Base-by-base conservation (phyloP, 164 flowering plant species). In the Houttuynia cordata region DNA sequence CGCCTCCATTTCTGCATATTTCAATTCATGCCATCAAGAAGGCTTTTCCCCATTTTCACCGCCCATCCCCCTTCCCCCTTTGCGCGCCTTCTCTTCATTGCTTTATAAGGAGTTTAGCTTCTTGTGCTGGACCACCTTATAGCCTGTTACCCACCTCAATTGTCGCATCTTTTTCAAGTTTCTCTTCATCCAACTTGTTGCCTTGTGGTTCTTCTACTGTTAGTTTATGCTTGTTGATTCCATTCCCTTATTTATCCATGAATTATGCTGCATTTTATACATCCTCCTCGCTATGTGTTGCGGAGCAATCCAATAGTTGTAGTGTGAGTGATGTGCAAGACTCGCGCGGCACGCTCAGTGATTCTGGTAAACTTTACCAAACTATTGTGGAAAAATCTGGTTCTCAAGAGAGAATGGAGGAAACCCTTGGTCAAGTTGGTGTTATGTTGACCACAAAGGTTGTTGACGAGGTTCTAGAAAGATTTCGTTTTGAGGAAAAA, bases 401-500 rank as follows among this genome's bases (percentile, higher is more conserved):
- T 23, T 53, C 77, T 10, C 75, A 73, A 60, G 61, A 56, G 54
- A 56, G 79, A 62, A 73, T 90, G 87, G 99, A 82, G 69, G 58
- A 58, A 20, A 79, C 82, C 47, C 90, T 93, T 58, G 91, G 81
- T 21, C 61, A 63, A 18, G 55, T 69, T 25, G 80, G 79, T 8
- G 56, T 79, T 3, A 24, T 57, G 18, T 55, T 93, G 71, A 83
- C 84, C 0, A 77, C 85, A 37, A 73, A 76, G 23, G 57, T 84
- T 61, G 97, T 93, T 3, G 63, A 74, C 10, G 77, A 70, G 63
- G 74, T 85, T 15, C 80, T 93, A 22, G 64, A 62, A 17, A 81
- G 75, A 74, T 73, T 90, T 59, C 83, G 70, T 53, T 83, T 60
- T 21, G 91, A 93, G 76, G 97, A 93, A 71, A 93, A 85, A 57